Evolutionary conservation across 2,329 filamentous ascomycete genomes (phyloP).

Genomic region (Mycosphaerelloides madeirae): DNA sequence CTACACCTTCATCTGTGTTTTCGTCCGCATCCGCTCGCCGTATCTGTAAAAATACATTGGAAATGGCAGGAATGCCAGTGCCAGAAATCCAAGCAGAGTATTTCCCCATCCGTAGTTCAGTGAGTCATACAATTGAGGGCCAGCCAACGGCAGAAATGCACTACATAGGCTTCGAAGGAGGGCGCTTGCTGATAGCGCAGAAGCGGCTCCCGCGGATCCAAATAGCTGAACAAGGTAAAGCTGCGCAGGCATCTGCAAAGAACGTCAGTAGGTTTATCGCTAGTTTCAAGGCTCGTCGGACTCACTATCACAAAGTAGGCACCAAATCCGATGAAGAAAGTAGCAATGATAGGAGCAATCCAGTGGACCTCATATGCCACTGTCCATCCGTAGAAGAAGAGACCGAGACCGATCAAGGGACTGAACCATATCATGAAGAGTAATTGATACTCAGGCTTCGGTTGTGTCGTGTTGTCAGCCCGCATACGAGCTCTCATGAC

Average conservation of each 20-base stretch:
- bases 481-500: constrained; percentile 10
- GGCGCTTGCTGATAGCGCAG: constrained; percentile 42
- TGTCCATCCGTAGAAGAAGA: constrained; percentile 26
- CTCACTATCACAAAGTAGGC: constrained; percentile 15
- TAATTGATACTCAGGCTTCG: constrained; percentile 36
- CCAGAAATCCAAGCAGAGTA: constrained; percentile 13
- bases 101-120: constrained; percentile 40
- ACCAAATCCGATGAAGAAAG: constrained; percentile 16
- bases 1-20: too few relatives aligned
- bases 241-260: constrained; percentile 5
- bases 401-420: constrained; percentile 21
- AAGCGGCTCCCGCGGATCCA: constrained; percentile 42
- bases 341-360: constrained; percentile 24
- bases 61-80: not conserved
- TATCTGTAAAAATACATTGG: not conserved
- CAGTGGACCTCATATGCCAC: constrained; percentile 21
- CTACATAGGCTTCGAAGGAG: constrained; percentile 45
- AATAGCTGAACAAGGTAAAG: constrained; percentile 46
- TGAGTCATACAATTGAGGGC: constrained; percentile 37
- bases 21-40: not conserved
- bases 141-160: constrained; percentile 50
- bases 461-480: not conserved
- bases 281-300: not conserved
- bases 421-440: constrained; percentile 49
- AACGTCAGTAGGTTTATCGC: not conserved